Percentiles rank a stretch among this genome's conserved stretches.
Conservation (phyloP, 1,139 yeast genomes). For the Debaryomyces singareniensis region DNA sequence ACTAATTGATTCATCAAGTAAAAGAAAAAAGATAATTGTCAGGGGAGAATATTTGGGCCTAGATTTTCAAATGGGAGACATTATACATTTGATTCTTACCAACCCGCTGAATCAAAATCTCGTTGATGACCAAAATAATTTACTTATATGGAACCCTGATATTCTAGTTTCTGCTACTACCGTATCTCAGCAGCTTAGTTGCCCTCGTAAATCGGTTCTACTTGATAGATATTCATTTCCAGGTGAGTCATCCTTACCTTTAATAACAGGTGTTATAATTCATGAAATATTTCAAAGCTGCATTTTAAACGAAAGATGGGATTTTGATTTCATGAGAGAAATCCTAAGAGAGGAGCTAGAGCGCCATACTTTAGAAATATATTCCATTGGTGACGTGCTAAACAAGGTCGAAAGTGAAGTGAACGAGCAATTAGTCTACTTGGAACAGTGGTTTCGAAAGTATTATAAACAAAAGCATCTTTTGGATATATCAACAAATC, state of each 20-base stretch:
- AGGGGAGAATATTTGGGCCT: slow-evolving; percentile 46
- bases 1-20: slow-evolving; percentile 32
- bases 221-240: slow-evolving; percentile 47
- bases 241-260: slow-evolving; percentile 51
- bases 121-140: slow-evolving; percentile 54
- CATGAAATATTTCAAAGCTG: slow-evolving; percentile 77
- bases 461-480: slow-evolving; percentile 30
- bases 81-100: slow-evolving; percentile 54
- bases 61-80: slow-evolving; percentile 40
- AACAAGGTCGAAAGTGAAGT: slow-evolving; percentile 38
- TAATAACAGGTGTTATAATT: slow-evolving; percentile 71
- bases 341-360: slow-evolving; percentile 42
- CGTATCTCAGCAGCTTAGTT: slow-evolving; percentile 67
- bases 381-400: slow-evolving; percentile 48
- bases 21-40: slow-evolving; percentile 33
- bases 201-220: slow-evolving; percentile 68
- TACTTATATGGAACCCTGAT: slow-evolving; percentile 82
- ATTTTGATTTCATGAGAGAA: slow-evolving; percentile 36
- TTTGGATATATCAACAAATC: slow-evolving; percentile 34
- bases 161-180: slow-evolving; percentile 73
- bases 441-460: slow-evolving; percentile 57
- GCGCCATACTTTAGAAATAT: slow-evolving; percentile 43
- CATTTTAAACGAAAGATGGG: slow-evolving; percentile 37
- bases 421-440: slow-evolving; percentile 45
- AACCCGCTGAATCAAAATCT: slow-evolving; percentile 28